Percentiles rank a stretch among this genome's conserved stretches.
phyloP scores from a whole-genome alignment of 1,284 basidiomycete species.

The Peniophora sp. region DNA sequence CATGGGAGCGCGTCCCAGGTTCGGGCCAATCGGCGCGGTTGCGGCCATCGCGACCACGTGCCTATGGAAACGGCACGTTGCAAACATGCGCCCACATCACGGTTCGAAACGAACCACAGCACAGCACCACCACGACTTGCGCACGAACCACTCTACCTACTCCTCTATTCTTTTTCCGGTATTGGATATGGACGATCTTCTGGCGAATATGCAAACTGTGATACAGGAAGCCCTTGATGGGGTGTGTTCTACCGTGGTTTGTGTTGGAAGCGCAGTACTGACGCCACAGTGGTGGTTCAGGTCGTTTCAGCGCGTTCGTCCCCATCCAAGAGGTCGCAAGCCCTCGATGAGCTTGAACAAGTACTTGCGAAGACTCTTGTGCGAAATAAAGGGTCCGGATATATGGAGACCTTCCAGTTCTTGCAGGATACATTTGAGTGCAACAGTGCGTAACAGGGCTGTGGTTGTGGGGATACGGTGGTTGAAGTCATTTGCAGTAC shows the following conservation, averaged over 20 bases:
- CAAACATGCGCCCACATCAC: conserved; percentile 3
- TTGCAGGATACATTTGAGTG: conserved; percentile 71
- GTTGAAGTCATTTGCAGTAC: conserved; percentile 34
- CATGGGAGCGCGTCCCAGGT: no score
- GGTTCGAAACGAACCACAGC: neutral
- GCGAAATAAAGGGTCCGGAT: conserved; percentile 23
- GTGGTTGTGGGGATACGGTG: neutral
- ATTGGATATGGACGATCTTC: conserved; percentile 28
- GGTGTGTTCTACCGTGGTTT: conserved; percentile 29
- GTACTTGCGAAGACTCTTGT: conserved; percentile 51
- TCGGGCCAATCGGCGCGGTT: no score
- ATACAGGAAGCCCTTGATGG: conserved; percentile 56
- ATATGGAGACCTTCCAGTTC: conserved; percentile 45
- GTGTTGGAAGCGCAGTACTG: neutral
- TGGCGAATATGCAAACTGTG: conserved; percentile 16
- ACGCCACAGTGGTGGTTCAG: conserved; percentile 27
- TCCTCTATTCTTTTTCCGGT: conserved; percentile 5
- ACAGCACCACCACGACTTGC: neutral
- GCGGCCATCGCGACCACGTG: neutral
- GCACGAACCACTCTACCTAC: neutral
- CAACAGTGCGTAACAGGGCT: conserved; percentile 46
- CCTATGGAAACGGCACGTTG: conserved; percentile 1
- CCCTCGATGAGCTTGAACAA: conserved; percentile 49
- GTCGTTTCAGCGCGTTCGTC: conserved; percentile 53
- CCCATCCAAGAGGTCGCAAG: conserved; percentile 35